Conservation (phyloP, 2,329 filamentous ascomycete genomes). For the Ceratocystis huliohia region DNA sequence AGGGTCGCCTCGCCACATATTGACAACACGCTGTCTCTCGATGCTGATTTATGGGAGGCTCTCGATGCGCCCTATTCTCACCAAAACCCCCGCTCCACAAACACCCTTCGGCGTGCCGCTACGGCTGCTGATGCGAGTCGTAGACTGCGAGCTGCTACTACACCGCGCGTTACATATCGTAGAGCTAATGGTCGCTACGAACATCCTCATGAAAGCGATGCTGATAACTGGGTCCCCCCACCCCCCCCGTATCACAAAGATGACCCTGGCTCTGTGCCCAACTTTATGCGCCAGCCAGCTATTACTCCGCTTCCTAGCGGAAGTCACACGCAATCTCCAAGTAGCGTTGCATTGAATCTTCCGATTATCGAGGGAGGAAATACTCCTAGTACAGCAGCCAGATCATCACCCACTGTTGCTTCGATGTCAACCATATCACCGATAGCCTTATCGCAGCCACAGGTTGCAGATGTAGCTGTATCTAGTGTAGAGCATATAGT, state of each 20-base stretch:
- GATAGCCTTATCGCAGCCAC: not conserved
- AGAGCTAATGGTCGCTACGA: conserved; percentile 58
- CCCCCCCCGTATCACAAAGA: conserved; percentile 67
- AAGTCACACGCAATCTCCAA: conserved; percentile 16
- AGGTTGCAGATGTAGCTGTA: not conserved
- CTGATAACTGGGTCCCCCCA: conserved; percentile 78
- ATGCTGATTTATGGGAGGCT: conserved; percentile 33
- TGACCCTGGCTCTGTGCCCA: conserved; percentile 43
- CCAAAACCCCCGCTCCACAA: conserved; percentile 55
- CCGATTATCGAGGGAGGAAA: not conserved
- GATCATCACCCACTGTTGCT: conserved; percentile 1
- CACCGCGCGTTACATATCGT: conserved; percentile 47
- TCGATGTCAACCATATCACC: conserved; percentile 10
- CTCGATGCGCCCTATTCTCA: conserved; percentile 63
- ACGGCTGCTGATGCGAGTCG: conserved; percentile 65
- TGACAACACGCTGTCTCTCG: conserved; percentile 19
- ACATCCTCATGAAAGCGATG: conserved; percentile 73
- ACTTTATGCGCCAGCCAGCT: conserved; percentile 40
- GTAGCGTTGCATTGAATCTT: not conserved
- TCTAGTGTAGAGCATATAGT: not conserved
- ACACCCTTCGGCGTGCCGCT: conserved; percentile 58
- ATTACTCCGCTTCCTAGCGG: conserved; percentile 29
- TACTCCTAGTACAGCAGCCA: not conserved
- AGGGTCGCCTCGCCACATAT: not conserved
- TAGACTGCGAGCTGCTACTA: conserved; percentile 44